Base-by-base conservation (phyloP, 176 grass and related monocot species). In the Carex littledalei region DNA sequence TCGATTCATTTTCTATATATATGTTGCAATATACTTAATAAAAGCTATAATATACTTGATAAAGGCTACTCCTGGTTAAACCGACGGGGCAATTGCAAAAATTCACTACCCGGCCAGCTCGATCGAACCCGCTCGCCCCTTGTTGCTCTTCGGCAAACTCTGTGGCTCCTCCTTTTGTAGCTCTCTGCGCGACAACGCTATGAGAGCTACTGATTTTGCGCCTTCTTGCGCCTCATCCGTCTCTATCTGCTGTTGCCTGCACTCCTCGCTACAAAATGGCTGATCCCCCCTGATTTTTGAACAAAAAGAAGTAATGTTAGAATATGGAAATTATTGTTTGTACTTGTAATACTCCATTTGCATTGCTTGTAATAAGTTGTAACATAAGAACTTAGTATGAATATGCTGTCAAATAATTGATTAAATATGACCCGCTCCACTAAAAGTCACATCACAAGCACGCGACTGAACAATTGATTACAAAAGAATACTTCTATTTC, bases 251-350 rank as follows among this genome's bases (percentile, higher is more conserved):
- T 94, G 82, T 84, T 87, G 79, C 87, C 94, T 92, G 85, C 94
- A 97, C 85, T 97, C 92, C 92, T 91, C 90, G 78, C 90, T 97
- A 90, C 94, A 97, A 86, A 97, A 94, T 53, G 94, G 92, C 77
- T 86, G 86, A 86, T 94, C 94, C 15, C 95, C 95, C 56, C 95
- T 98, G 91, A 86, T 62, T 18, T 63, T 81, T n/a, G 3, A 58
- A 22, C 0, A 37, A 50, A 50, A 56, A 55, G 17, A 82, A 31
- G 3, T 50, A 82, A 14, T 50, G 21, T 26, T 41, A 37, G 3
- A 63, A 22, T 29, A 54, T 32, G 9, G 1, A 31, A 14, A 80
- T 80, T 26, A 59, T 78, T 29, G 15, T 60, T 80, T 58, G 26
- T 34, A 79, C 13, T 53, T 12, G 50, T 58, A 59, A 56, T 58